Conservation (phyloP, 2,329 filamentous ascomycete species). For the Harringtonia aguacate region DNA sequence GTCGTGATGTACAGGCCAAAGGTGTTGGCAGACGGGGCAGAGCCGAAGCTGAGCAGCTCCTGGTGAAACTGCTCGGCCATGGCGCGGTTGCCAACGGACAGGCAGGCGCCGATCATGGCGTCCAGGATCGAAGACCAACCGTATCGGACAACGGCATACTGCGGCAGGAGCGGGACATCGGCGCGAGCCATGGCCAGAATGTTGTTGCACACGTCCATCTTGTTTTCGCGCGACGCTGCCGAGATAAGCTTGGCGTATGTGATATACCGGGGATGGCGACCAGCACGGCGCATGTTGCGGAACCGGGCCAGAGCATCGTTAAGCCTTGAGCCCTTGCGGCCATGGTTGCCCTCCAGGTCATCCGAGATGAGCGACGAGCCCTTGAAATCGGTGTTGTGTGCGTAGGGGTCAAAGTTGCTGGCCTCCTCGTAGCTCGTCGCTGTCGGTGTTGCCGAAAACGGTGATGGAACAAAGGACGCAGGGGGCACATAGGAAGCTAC, state of each 20-base stretch:
- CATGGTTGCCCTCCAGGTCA: constrained; percentile 70
- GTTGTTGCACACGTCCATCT: constrained; percentile 72
- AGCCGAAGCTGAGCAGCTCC: constrained; percentile 82
- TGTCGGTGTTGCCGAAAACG: constrained; percentile 43
- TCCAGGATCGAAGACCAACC: constrained; percentile 96
- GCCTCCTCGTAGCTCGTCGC: constrained; percentile 62
- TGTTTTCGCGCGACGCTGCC: constrained; percentile 75
- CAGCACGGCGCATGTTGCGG: constrained; percentile 85
- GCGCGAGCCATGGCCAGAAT: constrained; percentile 80
- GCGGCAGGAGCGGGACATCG: constrained; percentile 74
- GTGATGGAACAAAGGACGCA: constrained; percentile 36
- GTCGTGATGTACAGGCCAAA: constrained; percentile 99
- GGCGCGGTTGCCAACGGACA: constrained; percentile 70
- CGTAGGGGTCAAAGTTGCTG: constrained; percentile 68
- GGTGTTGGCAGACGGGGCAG: constrained; percentile 90
- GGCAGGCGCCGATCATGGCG: constrained; percentile 87
- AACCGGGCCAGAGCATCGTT: constrained; percentile 75
- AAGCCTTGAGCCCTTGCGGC: constrained; percentile 61
- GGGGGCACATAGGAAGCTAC: constrained; percentile 25
- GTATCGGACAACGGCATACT: constrained; percentile 81
- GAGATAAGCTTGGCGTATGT: constrained; percentile 94
- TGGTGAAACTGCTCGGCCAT: constrained; percentile 82
- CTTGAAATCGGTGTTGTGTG: constrained; percentile 82
- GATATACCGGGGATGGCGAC: constrained; percentile 88
- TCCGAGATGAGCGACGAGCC: constrained; percentile 86